Base-by-base conservation (phyloP, 352 stramenopile species). In the Phytophthora ohioensis region DNA sequence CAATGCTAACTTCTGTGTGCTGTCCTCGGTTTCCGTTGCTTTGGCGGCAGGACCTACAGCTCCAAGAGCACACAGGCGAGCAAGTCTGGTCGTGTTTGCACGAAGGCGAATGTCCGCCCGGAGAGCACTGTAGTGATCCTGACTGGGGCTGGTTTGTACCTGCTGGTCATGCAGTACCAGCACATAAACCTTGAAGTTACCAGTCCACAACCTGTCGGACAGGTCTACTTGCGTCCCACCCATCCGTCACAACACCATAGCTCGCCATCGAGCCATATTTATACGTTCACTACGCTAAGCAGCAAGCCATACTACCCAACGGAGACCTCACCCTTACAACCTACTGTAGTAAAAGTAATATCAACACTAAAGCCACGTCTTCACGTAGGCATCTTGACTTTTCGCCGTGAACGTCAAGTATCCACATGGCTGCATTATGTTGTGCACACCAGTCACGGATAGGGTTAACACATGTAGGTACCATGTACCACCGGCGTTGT, bases 121-220 rank as follows among this genome's bases (percentile, higher is more conserved):
- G 65, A 52, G 61, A 75, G 13, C 41, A 68, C 17, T 91, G 81
- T 62, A 84, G 77, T 31, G 80, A 90, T 42, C 75, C 78, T 0
- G 82, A 81, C 27, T 93, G 86, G 86, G 86, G 86, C 7, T 92
- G 83, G 82, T 93, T 91, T 57, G 81, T 88, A 15, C 61, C 72
- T 61, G 59, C 57, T 30, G 31, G 17, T 12, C 32, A 59, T 45
- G 27, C 76, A 34, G 78, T 73, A 2, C 67, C 75, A 35, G 72
- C 47, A 55, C 45, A 64, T 27, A 54, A 71, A 9, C 34, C 42
- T 32, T 65, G 36, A 68, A 67, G 39, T 32, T 41, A 45, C 43
- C 27, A 51, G 30, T 57, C 34, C 32, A 43, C 21, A 27, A 27
- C 21, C 21, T 27, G 21, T 31, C 51, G 41, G 15, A 46, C 41